Evolutionary conservation across 2,329 filamentous ascomycete species (phyloP), one percentile per base, ranked within the genome.

Genomic region (Fusarium poae): DNA sequence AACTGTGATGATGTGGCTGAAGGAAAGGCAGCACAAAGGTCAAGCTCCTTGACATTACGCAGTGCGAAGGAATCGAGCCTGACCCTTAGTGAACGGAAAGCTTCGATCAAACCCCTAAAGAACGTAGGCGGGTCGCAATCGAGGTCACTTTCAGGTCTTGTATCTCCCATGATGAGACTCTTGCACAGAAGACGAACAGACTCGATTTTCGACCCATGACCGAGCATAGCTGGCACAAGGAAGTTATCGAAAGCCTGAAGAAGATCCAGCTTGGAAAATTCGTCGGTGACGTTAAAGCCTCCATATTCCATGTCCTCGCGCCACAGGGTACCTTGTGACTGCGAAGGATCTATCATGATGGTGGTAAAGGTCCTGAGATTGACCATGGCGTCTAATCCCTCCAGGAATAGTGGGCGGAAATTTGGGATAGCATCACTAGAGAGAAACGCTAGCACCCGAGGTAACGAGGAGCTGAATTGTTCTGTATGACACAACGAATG

Each of bases 201-300:
- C 13, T 51, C 48, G 6, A 51, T 23, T n/a, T 40, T 51, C 11
- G 48, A 51, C 2, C 10, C 34, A 4, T 29, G 40, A 5, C 48
- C 18, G 10, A 51, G 48, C 48, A 51, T 51, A n/a, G 34, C 18
- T 25, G 48, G 48, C 0, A 51, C 34, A 20, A 51, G 34, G 23
- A 51, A 51, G 37, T 51, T 51, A 13, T 51, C 48, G 3, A 51
- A 40, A 23, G 21, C 48, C 20, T 51, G 48, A 18, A 40, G 18
- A 8, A 51, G 6, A 21, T 51, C 48, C 2, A 39, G 12, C 1
- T 21, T 40, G 0, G 48, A 39, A n/a, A 20, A 29, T 12, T 8
- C 1, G 3, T 6, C 4, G 1, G 2, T 7, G 25, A 25, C 10
- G 12, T 18, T 2, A 6, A 27, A 12, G 1, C 18, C 27, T 27